Evolutionary conservation across 2,329 filamentous ascomycete genomes (phyloP), one percentile per base, ranked within the genome.

Genomic region (Stemphylium beticola): DNA sequence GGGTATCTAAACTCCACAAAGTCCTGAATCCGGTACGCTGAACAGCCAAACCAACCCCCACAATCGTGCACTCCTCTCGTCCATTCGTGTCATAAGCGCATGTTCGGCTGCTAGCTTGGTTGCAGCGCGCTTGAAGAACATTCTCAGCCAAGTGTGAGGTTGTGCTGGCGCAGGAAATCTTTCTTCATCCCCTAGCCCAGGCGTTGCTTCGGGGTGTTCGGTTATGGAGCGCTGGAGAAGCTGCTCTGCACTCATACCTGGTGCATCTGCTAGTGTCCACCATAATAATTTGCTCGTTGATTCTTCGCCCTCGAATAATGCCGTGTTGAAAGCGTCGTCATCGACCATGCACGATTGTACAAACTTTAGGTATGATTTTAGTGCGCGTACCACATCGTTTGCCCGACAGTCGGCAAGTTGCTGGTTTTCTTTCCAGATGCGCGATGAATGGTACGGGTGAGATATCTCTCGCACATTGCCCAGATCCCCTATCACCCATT

Each of bases 401-500:
- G 60, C 51, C 10, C 65, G 58, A 34, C 69, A 73, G 33, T 71
- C 67, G 1, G 17, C 12, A 18, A 69, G 40, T 36, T 72, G 69
- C 4, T 52, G 17, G 17, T 65, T 66, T 11, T 64, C 58, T 10
- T n/a, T 52, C 68, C 66, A 72, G 2, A 69, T 45, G 8, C 55
- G 50, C 0, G 67, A 66, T 0, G 56, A 52, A 36, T 71, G 66
- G 33, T 67, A 74, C 4, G 69, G 65, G 46, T 76, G 74, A 2
- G 53, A 31, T 0, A 66, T 6, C 4, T 74, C 54, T 12, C 73
- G 65, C 7, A 74, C 57, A 20, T 74, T 76, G 2, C 75, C 74
- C 6, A 76, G 60, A 43, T 76, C 74, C 29, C 69, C 74, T 1
- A 75, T 53, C 7, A 74, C 47, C 71, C 70, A 76, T 20, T 65